Conservation (phyloP, 2,329 filamentous ascomycete genomes). For the Biscogniauxia marginata region DNA sequence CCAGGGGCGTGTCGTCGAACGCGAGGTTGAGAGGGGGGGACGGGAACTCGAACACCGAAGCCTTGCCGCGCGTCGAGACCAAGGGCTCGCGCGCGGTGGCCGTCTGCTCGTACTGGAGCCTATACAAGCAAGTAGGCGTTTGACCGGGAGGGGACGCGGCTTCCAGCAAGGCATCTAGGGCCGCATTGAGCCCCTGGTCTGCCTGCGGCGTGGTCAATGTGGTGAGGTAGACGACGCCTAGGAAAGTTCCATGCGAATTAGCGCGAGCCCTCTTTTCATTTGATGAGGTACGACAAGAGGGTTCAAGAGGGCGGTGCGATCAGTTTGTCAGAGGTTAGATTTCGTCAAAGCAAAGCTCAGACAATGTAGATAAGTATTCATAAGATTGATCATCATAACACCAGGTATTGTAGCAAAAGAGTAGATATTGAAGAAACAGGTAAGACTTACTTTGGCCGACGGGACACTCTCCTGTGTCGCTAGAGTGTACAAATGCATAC, state of each 20-base stretch:
- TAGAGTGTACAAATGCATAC: constrained; percentile 73
- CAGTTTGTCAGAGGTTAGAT: constrained; percentile 85
- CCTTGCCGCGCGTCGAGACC: constrained; percentile 36
- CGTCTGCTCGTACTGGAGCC: constrained; percentile 56
- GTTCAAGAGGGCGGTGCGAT: constrained; percentile 47
- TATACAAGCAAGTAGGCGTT: constrained; percentile 43
- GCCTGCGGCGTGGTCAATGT: constrained; percentile 38
- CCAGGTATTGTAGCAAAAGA: constrained; percentile 31
- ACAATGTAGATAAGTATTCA: constrained; percentile 99
- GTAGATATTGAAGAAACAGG: constrained; percentile 13
- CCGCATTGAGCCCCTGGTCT: constrained; percentile 36
- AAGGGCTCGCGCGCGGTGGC: constrained; percentile 27
- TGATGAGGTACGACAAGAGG: constrained; percentile 3
- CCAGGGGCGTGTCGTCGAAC: constrained; percentile 70
- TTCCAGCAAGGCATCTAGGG: constrained; percentile 43
- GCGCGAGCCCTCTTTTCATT: neutral
- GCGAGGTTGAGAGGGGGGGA: constrained; percentile 62
- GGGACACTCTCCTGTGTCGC: constrained; percentile 91
- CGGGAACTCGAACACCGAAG: constrained; percentile 53
- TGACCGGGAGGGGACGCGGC: constrained; percentile 28
- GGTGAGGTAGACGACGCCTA: constrained; percentile 40
- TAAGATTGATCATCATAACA: constrained; percentile 79
- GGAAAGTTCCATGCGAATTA: constrained; percentile 14
- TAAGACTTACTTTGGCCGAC: constrained; percentile 78
- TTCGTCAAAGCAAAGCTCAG: constrained; percentile 89